phyloP scores from a whole-genome alignment of 345 rosid species.

The Rhodamnia rubescens region DNA sequence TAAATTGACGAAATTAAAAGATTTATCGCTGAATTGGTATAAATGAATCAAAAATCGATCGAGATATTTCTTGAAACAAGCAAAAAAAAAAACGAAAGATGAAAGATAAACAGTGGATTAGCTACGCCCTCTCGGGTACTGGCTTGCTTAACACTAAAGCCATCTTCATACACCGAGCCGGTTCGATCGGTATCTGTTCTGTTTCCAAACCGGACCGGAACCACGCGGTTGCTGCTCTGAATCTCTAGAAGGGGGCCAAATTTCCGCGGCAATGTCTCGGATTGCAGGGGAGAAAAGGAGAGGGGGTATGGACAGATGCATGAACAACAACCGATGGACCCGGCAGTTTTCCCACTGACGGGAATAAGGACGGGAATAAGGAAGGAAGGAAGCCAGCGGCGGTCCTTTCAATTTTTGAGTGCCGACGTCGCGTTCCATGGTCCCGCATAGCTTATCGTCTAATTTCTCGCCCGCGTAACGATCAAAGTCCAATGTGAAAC shows the following conservation, averaged over 20 bases:
- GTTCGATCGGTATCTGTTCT: background rate
- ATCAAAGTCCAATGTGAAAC: background rate
- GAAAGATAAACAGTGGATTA: no score
- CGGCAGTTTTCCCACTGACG: background rate
- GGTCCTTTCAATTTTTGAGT: background rate
- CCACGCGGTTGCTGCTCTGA: background rate
- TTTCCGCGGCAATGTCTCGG: background rate
- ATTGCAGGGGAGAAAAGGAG: background rate
- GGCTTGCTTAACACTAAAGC: background rate
- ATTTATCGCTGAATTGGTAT: accelerated
- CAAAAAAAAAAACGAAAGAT: no score
- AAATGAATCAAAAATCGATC: no score
- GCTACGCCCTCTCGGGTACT: no score
- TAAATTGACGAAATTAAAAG: no score
- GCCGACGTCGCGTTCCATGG: background rate
- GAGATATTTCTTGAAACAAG: no score
- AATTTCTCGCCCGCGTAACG: background rate
- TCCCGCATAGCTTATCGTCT: background rate
- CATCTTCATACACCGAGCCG: background rate
- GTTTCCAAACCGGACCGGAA: no score
- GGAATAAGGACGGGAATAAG: background rate
- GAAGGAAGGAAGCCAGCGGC: background rate
- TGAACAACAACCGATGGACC: background rate
- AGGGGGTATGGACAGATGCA: background rate
- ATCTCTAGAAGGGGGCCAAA: background rate